These are phyloP conservation scores for Cadophora gregata DNA, from an alignment of 2,329 filamentous ascomycete species.

Conservation along the genomic window DNA sequence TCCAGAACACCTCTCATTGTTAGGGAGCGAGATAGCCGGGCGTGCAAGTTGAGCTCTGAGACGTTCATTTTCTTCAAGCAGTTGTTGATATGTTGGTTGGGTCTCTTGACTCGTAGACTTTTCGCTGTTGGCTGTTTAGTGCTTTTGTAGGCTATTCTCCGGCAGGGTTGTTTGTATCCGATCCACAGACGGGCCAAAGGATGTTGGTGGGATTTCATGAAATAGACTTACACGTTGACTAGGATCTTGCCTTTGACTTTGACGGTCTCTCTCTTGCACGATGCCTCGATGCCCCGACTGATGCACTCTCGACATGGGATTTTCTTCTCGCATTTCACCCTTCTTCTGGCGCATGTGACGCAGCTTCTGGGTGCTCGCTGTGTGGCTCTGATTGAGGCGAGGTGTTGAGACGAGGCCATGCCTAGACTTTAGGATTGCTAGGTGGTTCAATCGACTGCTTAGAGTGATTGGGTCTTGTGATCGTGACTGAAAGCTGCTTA, in stretches of 20 bases:
- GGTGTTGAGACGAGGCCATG: not conserved
- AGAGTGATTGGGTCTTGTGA: not conserved
- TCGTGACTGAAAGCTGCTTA: not conserved
- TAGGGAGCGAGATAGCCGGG: not conserved
- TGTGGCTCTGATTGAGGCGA: conserved; percentile 1
- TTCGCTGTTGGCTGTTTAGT: not conserved
- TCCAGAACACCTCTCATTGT: not conserved
- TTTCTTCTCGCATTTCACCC: conserved; percentile 8
- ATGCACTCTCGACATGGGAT: conserved; percentile 13
- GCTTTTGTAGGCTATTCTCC: not conserved
- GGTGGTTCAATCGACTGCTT: too few species aligned
- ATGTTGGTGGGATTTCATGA: not conserved
- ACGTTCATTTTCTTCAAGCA: not conserved
- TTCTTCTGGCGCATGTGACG: not conserved
- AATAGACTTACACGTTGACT: not conserved
- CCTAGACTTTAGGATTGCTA: not conserved
- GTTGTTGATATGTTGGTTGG: not conserved
- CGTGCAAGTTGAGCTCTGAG: not conserved
- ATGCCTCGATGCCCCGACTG: not conserved
- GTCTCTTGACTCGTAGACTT: not conserved
- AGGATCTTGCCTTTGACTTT: conserved; percentile 8
- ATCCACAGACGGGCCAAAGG: not conserved
- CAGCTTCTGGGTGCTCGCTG: conserved; percentile 7
- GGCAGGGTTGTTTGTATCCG: not conserved
- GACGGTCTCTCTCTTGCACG: conserved; percentile 4